These are phyloP conservation scores for Balakata baccata DNA, from an alignment of 345 rosid species.

Conservation along the genomic window DNA sequence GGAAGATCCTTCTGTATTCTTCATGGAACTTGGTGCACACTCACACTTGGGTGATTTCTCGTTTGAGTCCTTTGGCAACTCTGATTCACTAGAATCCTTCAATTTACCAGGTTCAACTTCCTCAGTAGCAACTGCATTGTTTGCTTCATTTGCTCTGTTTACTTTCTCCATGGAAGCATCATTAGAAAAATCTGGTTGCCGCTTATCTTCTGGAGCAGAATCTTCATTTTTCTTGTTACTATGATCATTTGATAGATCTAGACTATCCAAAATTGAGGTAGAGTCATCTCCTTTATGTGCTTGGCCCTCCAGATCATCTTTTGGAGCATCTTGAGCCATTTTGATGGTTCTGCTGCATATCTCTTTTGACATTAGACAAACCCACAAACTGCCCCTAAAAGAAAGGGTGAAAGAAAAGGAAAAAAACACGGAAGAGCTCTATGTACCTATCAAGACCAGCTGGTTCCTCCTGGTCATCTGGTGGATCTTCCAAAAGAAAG, in stretches of 20 bases:
- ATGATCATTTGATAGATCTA: conserved; percentile 28
- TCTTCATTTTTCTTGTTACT: conserved; percentile 34
- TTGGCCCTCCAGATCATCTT: conserved; percentile 40
- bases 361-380: conserved; percentile 34
- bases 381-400: conserved; percentile 5
- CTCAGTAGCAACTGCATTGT: conserved; percentile 21
- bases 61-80: conserved; percentile 24
- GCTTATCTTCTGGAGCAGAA: conserved; percentile 47
- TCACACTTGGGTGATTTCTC: conserved; percentile 20
- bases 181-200: conserved; percentile 29
- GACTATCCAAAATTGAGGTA: conserved; percentile 31
- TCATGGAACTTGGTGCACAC: conserved; percentile 25
- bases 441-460: conserved; percentile 54
- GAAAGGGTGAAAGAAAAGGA: neutral
- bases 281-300: conserved; percentile 32
- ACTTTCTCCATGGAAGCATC: conserved; percentile 30
- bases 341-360: conserved; percentile 48
- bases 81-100: conserved; percentile 33
- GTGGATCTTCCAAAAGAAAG: conserved; percentile 88
- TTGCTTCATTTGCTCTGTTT: conserved; percentile 25
- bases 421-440: neutral
- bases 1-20: conserved; percentile 34
- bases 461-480: conserved; percentile 53
- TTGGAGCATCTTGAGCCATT: conserved; percentile 32
- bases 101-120: conserved; percentile 35